Percentiles rank a stretch among this genome's conserved stretches.
phyloP scores from a whole-genome alignment of 768 basidiomycete species.

The Macrolepiota dolichaula region DNA sequence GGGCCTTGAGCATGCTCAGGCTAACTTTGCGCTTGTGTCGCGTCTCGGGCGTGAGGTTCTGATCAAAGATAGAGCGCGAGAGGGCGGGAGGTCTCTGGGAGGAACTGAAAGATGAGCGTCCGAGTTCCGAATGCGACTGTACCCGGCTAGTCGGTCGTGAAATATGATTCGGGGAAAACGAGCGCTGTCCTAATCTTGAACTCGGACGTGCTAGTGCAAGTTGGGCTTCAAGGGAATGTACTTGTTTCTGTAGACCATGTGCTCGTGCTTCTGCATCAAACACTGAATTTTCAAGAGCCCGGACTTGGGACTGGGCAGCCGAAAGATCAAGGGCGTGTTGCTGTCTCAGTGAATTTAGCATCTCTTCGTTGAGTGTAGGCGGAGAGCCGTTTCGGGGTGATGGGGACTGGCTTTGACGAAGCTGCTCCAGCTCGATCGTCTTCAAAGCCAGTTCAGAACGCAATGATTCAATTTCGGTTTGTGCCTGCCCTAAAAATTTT shows the following conservation, averaged over 20 bases:
- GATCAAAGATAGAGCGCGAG: slow-evolving; percentile 63
- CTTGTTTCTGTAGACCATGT: slow-evolving; percentile 66
- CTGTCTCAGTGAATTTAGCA: slow-evolving; percentile 66
- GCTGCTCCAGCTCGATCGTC: slow-evolving; percentile 64
- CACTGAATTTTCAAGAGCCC: slow-evolving; percentile 67
- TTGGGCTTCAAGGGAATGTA: slow-evolving; percentile 65
- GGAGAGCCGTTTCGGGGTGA: slow-evolving; percentile 34
- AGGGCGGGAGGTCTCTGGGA: slow-evolving; percentile 38
- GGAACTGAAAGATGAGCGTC: slow-evolving; percentile 36
- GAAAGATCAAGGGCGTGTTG: slow-evolving; percentile 82
- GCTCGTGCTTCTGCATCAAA: slow-evolving; percentile 72
- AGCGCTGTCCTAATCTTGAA: slow-evolving; percentile 38
- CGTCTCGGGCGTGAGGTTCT: slow-evolving; percentile 69
- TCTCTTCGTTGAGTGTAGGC: slow-evolving; percentile 69
- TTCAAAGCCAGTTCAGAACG: slow-evolving; percentile 57
- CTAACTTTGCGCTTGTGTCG: slow-evolving; percentile 81
- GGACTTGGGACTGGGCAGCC: slow-evolving; percentile 73
- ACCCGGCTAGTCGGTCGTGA: slow-evolving; percentile 46
- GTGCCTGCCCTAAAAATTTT: slow-evolving; percentile 59
- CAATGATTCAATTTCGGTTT: slow-evolving; percentile 69
- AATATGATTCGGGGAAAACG: slow-evolving; percentile 42
- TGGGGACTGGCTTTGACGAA: slow-evolving; percentile 45
- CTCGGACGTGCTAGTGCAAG: slow-evolving; percentile 42
- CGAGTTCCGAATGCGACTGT: slow-evolving; percentile 27
- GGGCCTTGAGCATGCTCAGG: slow-evolving; percentile 85